A percentile compares a stretch with the other conserved stretches of the same genome.
Conservation (phyloP, 257 asterid species). For the Fraxinus anomala region DNA sequence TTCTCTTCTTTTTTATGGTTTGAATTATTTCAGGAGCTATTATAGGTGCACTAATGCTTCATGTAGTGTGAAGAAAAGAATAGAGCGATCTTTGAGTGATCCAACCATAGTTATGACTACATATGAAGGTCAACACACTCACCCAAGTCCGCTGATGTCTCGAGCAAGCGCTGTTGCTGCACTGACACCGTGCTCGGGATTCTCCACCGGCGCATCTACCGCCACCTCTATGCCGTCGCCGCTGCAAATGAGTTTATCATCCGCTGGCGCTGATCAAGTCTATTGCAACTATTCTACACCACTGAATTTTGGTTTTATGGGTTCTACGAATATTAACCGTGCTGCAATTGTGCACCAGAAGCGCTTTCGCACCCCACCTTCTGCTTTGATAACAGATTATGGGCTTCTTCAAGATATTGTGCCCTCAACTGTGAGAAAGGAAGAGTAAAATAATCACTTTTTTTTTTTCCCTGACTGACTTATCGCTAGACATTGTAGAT, state of each 20-base stretch:
- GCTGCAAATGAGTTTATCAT: conserved; percentile 16
- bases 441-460: conserved; percentile 27
- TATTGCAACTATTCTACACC: conserved; percentile 25
- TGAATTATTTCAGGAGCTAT: conserved; percentile 56
- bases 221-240: neutral
- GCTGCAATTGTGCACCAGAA: conserved; percentile 19
- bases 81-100: conserved; percentile 63
- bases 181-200: conserved; percentile 19
- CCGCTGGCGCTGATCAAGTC: conserved; percentile 14
- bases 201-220: neutral
- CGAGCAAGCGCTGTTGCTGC: conserved; percentile 29
- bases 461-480: neutral
- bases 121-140: conserved; percentile 80
- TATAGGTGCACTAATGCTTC: conserved; percentile 73
- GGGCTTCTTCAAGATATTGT: conserved; percentile 64
- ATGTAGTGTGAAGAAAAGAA: conserved; percentile 80
- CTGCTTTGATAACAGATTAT: conserved; percentile 33
- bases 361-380: conserved; percentile 29
- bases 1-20: too few species aligned
- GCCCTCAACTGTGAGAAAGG: conserved; percentile 41
- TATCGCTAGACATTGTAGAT: conserved; percentile 22
- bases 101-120: conserved; percentile 67
- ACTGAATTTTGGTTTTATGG: conserved; percentile 21
- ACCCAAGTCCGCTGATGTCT: conserved; percentile 51
- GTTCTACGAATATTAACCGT: neutral